Base-by-base conservation (phyloP, 768 basidiomycete species). In the Mycena latifolia region DNA sequence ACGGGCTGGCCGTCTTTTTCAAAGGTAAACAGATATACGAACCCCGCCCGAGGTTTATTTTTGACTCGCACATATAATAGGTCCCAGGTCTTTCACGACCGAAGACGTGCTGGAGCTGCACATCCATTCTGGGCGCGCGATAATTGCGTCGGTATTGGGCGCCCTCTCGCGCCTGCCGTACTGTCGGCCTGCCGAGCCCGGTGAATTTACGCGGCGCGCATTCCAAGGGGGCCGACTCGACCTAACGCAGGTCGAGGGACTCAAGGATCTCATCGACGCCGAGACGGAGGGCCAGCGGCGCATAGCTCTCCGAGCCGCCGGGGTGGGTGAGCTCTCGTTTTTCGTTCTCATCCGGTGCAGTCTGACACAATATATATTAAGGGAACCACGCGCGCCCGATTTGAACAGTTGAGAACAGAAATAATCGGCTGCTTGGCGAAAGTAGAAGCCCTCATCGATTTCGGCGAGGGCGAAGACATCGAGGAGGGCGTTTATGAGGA, bases 381-480 rank as follows among this genome's bases (percentile, higher is more conserved):
- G 93, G 95, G 95, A 39, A 74, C 79, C 20, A 84, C 86, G 31
- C 81, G 86, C 53, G 79, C 80, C 12, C 84, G 85, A 54, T 91
- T 92, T 65, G 89, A 93, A 52, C 73, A 83, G 6, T 77, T 97
- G 53, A 82, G 95, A 57, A 76, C 77, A 9, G 84, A 88, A 15
- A 89, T 94, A 20, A 86, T 97, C 25, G 81, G 86, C 29, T 92
- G 90, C 54, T 85, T 95, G 24, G 89, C 95, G 14, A 85, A 89
- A 66, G 82, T 94, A 5, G 96, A 98, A 77, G 96, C 95, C 1
- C 78, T 96, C 22, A 96, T 98, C 58, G 95, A 97, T 76, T 98
- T 96, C 76, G 94, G 94, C 8, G 95, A 98, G 78, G 92, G 91
- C 17, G 95, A 96, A 72, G 92, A 94, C 37, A 86, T 96, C 43